These are phyloP conservation scores for Fistulinella cinereoalba DNA, from an alignment of 1,284 basidiomycete species.

Conservation along the genomic window DNA sequence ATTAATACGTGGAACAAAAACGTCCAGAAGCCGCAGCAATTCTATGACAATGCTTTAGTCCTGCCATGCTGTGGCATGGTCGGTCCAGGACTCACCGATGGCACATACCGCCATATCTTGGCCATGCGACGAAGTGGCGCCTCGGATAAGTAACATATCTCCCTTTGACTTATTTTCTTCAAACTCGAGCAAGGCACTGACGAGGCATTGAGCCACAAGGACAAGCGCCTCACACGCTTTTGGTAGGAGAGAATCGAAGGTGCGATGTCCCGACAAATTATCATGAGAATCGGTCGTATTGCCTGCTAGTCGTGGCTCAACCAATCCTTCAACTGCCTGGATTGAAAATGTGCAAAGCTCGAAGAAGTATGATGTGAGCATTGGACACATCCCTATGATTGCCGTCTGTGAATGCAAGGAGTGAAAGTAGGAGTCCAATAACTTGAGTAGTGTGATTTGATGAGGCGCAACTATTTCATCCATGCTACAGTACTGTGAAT, in stretches of 20 bases:
- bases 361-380: conserved; percentile 54
- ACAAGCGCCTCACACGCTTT: conserved; percentile 79
- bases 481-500: conserved; percentile 32
- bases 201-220: conserved; percentile 72
- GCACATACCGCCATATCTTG: conserved; percentile 54
- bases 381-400: conserved; percentile 46
- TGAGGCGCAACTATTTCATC: conserved; percentile 78
- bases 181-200: conserved; percentile 54
- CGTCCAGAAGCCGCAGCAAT: conserved; percentile 64
- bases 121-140: conserved; percentile 38
- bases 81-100: conserved; percentile 49
- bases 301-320: conserved; percentile 32
- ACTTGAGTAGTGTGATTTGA: conserved; percentile 82
- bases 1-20: conserved; percentile 76
- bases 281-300: not conserved
- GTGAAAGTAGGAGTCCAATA: conserved; percentile 79
- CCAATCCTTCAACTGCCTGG: conserved; percentile 46
- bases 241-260: conserved; percentile 64
- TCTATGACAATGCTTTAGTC: conserved; percentile 41
- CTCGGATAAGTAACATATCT: conserved; percentile 44
- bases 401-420: conserved; percentile 33
- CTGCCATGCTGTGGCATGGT: conserved; percentile 4
- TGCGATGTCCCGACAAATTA: conserved; percentile 19
- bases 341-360: conserved; percentile 52
- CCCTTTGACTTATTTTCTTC: conserved; percentile 19